A percentile compares a stretch with the other conserved stretches of the same genome.
These are phyloP conservation scores for Xylariaceae sp. DNA, from an alignment of 2,329 filamentous ascomycete genomes.

Conservation along the genomic window DNA sequence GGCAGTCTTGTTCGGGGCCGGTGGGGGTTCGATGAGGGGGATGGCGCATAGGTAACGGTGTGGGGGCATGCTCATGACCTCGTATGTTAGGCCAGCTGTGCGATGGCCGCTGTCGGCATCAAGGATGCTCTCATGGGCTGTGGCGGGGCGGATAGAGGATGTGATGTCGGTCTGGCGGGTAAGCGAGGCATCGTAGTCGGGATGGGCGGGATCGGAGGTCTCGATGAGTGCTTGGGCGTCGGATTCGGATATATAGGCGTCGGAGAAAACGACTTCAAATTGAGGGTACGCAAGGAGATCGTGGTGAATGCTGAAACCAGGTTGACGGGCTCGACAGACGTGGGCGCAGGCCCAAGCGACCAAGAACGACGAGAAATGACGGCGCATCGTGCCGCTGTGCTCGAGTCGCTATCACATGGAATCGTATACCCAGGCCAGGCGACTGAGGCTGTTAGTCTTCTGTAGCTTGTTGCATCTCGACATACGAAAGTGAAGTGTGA, in stretches of 20 bases:
- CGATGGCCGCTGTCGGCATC: conserved; percentile 31
- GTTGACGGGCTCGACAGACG: conserved; percentile 44
- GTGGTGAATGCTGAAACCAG: conserved; percentile 76
- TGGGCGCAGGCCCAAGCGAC: conserved; percentile 33
- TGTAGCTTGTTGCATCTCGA: conserved; percentile 9
- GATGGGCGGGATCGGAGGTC: conserved; percentile 37
- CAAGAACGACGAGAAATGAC: conserved; percentile 38
- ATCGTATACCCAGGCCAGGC: not conserved
- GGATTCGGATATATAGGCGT: conserved; percentile 63
- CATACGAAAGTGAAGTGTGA: not conserved
- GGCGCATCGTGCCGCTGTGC: conserved; percentile 47
- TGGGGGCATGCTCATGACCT: conserved; percentile 66
- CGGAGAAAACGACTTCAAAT: conserved; percentile 75
- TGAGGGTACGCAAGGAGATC: conserved; percentile 84
- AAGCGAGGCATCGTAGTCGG: conserved; percentile 32
- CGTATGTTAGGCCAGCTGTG: conserved; percentile 49
- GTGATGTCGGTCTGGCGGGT: conserved; percentile 30
- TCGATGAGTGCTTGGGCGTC: conserved; percentile 61
- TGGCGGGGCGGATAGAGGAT: conserved; percentile 24
- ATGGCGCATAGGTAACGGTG: conserved; percentile 80
- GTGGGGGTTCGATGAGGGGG: conserved; percentile 58
- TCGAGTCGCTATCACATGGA: conserved; percentile 33
- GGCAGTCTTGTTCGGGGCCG: conserved; percentile 58
- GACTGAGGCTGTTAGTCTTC: conserved; percentile 20
- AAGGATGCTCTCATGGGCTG: conserved; percentile 25